Base-by-base conservation (phyloP, 257 asterid genomes). In the Rhazya stricta region DNA sequence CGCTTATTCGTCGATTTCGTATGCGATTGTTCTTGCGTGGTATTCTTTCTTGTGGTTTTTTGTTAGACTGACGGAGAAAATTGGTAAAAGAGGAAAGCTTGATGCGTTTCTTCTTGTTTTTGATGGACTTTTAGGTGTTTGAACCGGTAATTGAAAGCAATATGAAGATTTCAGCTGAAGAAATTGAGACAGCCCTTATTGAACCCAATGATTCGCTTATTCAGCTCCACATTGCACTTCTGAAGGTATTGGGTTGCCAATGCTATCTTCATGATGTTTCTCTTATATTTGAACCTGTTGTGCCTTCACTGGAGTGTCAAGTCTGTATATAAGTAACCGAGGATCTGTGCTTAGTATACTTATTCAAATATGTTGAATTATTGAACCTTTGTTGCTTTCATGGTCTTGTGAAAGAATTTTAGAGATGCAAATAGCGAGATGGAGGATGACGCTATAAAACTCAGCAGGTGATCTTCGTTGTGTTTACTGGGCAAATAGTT, bases 101-200 rank as follows among this genome's bases (percentile, higher is more conserved):
- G 60, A 57, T 43, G 71, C 23, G 54, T 25, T 71, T 51, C 65
- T 45, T 37, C 9, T n/a, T n/a, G n/a, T 8, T 12, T 18, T 58
- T 7, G 6, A 0, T 29, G 32, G 30, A 4, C 53, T 32, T 78
- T 25, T 75, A 94, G 98, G 91, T 91, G 12, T 94, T 91, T 81
- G 89, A 86, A 83, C 94, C 92, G 11, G 83, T 90, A 43, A 83
- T 94, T 54, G 74, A 77, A 79, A 78, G 73, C 63, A 81, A 81
- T 50, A 27, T 89, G 80, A 89, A 88, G 89, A 70, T 85, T 72
- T 88, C 98, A n/a, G 96, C 97, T 37, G 96, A 94, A 82, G 97
- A 94, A 72, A 78, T 91, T 25, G 98, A 94, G 84, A 81, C 88
- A 25, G 96, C 93, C 8, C 90, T 94, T 73, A 88, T 94, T 48